phyloP scores from a whole-genome alignment of 768 basidiomycete species.

The Amanita pseudoporphyria region DNA sequence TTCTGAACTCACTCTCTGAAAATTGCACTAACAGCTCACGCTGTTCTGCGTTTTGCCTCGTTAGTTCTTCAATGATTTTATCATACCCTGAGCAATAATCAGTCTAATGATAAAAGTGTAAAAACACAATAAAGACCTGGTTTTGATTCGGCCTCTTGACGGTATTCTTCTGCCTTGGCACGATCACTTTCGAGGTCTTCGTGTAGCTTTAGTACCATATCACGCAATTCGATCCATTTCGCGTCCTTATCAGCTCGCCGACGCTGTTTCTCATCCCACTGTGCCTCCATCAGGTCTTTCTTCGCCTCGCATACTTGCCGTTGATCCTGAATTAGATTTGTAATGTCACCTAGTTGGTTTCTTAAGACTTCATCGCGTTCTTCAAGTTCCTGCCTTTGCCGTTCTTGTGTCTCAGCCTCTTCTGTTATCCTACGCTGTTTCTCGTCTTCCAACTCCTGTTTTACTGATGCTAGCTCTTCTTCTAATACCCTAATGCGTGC shows the following conservation, averaged over 20 bases:
- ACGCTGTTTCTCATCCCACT: slow-evolving; percentile 52
- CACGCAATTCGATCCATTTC: slow-evolving; percentile 44
- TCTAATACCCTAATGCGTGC: slow-evolving; percentile 51
- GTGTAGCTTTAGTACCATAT: slow-evolving; percentile 51
- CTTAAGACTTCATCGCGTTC: slow-evolving; percentile 56
- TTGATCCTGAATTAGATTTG: slow-evolving; percentile 64
- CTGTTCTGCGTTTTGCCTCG: slow-evolving; percentile 50
- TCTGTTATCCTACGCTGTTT: slow-evolving; percentile 45
- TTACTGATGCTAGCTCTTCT: slow-evolving; percentile 47
- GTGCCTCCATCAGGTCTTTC: slow-evolving; percentile 47
- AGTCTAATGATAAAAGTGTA: slow-evolving; percentile 9
- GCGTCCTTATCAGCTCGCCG: slow-evolving; percentile 51
- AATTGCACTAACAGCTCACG: slow-evolving; percentile 43
- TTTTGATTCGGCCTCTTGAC: slow-evolving; percentile 39
- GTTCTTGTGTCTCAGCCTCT: slow-evolving; percentile 53
- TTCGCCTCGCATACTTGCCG: slow-evolving; percentile 50
- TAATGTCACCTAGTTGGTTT: slow-evolving; percentile 58
- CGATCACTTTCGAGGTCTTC: slow-evolving; percentile 47
- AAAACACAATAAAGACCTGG: slow-evolving; percentile 36
- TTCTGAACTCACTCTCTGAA: slow-evolving; percentile 41
- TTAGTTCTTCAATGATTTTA: slow-evolving; percentile 48
- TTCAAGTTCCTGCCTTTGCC: slow-evolving; percentile 42
- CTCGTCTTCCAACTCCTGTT: slow-evolving; percentile 56
- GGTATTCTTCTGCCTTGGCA: slow-evolving; percentile 40
- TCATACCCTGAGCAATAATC: slow-evolving; percentile 38